Evolutionary conservation across 2,329 filamentous ascomycete genomes (phyloP).

Genomic region (Colletotrichum salicis): DNA sequence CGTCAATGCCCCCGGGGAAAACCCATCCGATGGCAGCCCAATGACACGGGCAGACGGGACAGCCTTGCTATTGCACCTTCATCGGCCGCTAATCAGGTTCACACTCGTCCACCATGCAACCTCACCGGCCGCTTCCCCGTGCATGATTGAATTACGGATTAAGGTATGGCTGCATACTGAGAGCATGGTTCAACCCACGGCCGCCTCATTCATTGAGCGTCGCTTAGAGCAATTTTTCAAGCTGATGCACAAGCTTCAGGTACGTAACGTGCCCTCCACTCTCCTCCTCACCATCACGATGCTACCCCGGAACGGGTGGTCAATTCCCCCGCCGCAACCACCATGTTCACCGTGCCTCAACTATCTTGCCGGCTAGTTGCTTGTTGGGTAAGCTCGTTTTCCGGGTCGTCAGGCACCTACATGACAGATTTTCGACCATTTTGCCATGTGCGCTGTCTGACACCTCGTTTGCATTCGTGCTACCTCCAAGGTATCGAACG

Average conservation of each 20-base stretch:
- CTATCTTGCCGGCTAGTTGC: conserved; percentile 22
- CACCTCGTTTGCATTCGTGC: conserved; percentile 28
- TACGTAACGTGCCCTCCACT: conserved; percentile 10
- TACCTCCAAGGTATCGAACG: not conserved
- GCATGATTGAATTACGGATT: conserved; percentile 33
- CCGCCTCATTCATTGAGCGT: conserved; percentile 24
- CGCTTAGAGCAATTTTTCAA: conserved; percentile 1
- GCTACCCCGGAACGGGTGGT: conserved; percentile 29
- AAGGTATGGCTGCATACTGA: conserved; percentile 33
- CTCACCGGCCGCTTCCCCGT: conserved; percentile 33
- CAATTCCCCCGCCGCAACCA: conserved; percentile 24
- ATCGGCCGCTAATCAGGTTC: conserved; percentile 27
- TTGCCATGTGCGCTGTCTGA: conserved; percentile 11
- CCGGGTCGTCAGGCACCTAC: conserved; percentile 7
- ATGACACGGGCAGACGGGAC: conserved; percentile 7
- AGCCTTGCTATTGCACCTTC: conserved; percentile 23
- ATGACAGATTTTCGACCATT: not conserved
- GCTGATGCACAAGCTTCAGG: conserved; percentile 21
- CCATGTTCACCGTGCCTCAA: conserved; percentile 2
- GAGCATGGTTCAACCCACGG: conserved; percentile 24
- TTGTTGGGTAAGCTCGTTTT: conserved; percentile 26
- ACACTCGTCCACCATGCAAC: conserved; percentile 20
- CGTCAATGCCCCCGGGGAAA: conserved; percentile 14
- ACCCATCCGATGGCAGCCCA: conserved; percentile 21
- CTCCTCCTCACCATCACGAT: conserved; percentile 18